Evolutionary conservation across 2,329 filamentous ascomycete genomes (phyloP).

Genomic region (Aspergillus calidoustus): DNA sequence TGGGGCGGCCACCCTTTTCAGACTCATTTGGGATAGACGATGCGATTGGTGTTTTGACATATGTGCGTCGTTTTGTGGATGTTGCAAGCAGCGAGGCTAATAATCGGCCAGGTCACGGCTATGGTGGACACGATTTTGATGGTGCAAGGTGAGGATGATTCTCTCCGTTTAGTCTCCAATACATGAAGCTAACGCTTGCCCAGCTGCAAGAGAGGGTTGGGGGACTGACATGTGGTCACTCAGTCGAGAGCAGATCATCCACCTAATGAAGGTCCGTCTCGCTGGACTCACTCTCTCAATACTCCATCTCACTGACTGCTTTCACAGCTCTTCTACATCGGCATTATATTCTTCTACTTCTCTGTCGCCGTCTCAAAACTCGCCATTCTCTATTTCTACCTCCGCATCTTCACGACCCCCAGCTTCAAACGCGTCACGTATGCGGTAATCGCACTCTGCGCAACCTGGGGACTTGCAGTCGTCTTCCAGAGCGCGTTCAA

Average conservation of each 20-base stretch:
- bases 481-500: conserved; percentile 9
- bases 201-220: conserved; percentile 8
- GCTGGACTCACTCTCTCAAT: not conserved
- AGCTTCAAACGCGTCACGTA: conserved; percentile 9
- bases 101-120: not conserved
- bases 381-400: conserved; percentile 17
- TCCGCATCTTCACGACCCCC: conserved; percentile 13
- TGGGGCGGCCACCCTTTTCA: conserved; percentile 1
- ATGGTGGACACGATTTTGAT: conserved; percentile 8
- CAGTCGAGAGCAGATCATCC: not conserved
- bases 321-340: conserved; percentile 8
- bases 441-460: not conserved
- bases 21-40: conserved; percentile 7
- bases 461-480: not conserved
- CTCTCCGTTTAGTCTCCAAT: not conserved
- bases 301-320: not conserved
- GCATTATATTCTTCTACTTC: conserved; percentile 14
- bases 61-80: conserved; percentile 1
- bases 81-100: not conserved
- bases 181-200: not conserved
- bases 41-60: not conserved
- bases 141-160: not conserved
- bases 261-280: conserved; percentile 6
- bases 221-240: conserved; percentile 17
- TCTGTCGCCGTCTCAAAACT: conserved; percentile 9